Base-by-base conservation (phyloP, 495 filamentous ascomycete species). In the Penicillium paradoxum region DNA sequence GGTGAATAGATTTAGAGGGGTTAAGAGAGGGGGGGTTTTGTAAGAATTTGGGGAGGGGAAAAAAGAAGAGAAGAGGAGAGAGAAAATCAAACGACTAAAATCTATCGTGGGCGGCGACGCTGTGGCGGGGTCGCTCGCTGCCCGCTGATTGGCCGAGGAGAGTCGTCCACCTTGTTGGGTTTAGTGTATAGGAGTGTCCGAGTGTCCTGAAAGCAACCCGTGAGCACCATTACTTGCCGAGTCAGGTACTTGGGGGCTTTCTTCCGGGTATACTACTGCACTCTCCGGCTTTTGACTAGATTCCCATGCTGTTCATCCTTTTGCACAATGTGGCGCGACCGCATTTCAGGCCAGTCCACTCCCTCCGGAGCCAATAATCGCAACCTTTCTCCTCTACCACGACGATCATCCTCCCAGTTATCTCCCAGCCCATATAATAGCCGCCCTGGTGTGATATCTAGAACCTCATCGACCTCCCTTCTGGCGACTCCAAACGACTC, bases 271-370 rank as follows among this genome's bases (percentile, higher is more conserved):
- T 3, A 7, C 9, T 34, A 18, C 29, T 27, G 18, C 14, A 15
- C 7, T 36, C 11, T 15, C 39, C 9, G 13, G 10, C 22, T 9
- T 13, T n/a, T 41, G 11, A 13, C 15, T 11, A 29, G 21, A 48
- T 34, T 44, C 37, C 25, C 54, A 57, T 57, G 54, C 49, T 14
- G 44, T 25, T 45, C 30, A 43, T 33, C 38, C 14, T n/a, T 36
- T 36, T 53, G 41, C 56, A 72, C 21, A 22, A 95, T 95, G 90
- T 93, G 89, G 88, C 84, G 91, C 58, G 89, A 95, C 77, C 85
- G 89, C 62, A 84, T 92, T 54, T 84, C 87, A 47, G 84, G 82
- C 62, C 84, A 88, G 67, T 82, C 86, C 44, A 80, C 79, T 54
- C 79, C 83, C 45, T 77, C 82, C 42, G 76, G 79, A 34, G 84